Percentiles rank a stretch among this genome's conserved stretches.
These are phyloP conservation scores for Kwoniella bestiolae DNA, from an alignment of 768 basidiomycete genomes.

Conservation along the genomic window DNA sequence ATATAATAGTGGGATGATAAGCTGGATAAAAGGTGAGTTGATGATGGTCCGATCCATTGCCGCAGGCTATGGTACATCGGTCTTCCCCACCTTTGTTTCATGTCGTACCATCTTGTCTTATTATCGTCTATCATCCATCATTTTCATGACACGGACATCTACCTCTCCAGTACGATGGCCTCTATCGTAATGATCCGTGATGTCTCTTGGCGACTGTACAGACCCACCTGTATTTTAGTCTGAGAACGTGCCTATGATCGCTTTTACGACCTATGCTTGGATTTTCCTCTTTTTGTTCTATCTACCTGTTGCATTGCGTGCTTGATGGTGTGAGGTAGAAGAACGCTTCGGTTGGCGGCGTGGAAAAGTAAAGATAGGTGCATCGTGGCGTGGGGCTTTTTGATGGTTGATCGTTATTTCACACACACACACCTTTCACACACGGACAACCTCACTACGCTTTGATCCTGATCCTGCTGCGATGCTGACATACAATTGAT, in stretches of 20 bases:
- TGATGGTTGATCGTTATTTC: neutral
- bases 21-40: neutral
- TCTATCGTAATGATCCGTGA: slow-evolving; percentile 1
- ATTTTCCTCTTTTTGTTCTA: neutral
- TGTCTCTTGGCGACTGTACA: slow-evolving; percentile 2
- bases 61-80: no score
- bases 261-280: neutral
- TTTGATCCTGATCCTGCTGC: neutral
- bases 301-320: neutral
- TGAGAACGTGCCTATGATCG: neutral
- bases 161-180: no score
- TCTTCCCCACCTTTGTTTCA: no score
- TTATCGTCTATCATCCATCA: no score
- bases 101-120: no score
- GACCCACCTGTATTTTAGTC: no score
- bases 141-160: no score
- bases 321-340: neutral
- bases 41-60: no score
- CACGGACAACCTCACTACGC: neutral
- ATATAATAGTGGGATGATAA: no score
- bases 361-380: neutral
- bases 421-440: neutral
- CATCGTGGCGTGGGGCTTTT: slow-evolving; percentile 1
- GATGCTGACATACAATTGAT: neutral
- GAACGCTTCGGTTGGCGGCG: no score